Conservation (phyloP, 768 basidiomycete species). For the Tylopilus rubrobrunneus region DNA sequence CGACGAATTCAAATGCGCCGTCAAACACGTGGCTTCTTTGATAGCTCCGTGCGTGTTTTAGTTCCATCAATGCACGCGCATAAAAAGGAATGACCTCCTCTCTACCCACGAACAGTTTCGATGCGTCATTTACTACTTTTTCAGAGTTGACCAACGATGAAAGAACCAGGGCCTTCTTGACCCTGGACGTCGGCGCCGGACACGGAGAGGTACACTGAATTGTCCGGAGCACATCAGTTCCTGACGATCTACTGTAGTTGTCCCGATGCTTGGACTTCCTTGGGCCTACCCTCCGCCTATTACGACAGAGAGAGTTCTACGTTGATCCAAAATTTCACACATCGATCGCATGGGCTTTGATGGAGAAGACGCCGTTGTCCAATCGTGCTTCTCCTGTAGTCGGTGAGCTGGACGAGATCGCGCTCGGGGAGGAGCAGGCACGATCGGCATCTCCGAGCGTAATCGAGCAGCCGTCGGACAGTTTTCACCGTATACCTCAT, state of each 20-base stretch:
- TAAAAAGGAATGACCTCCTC: constrained; percentile 4
- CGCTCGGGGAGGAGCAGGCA: constrained; percentile 5
- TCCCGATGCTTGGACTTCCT: constrained; percentile 50
- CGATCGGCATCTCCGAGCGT: background rate
- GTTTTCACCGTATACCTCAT: constrained; percentile 46
- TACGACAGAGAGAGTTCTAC: constrained; percentile 82
- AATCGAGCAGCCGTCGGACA: constrained; percentile 8
- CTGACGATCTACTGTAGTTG: constrained; percentile 45
- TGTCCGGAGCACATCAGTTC: background rate
- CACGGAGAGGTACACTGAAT: constrained; percentile 58
- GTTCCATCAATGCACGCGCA: background rate
- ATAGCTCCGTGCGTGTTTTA: constrained; percentile 40
- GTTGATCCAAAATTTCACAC: constrained; percentile 78
- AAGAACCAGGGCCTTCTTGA: constrained; percentile 73
- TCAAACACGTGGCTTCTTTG: constrained; percentile 48
- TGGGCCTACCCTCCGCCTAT: constrained; percentile 49
- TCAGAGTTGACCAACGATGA: constrained; percentile 77
- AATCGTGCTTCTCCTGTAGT: constrained; percentile 2
- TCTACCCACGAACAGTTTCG: constrained; percentile 48
- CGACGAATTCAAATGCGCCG: constrained; percentile 62
- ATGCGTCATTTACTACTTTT: constrained; percentile 67
- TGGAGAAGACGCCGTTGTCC: constrained; percentile 32
- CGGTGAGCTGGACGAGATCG: constrained; percentile 3
- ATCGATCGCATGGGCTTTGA: constrained; percentile 84
- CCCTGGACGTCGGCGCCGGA: constrained; percentile 80